Evolutionary conservation across 768 basidiomycete genomes (phyloP), one percentile per base, ranked within the genome.

Genomic region (Lanmaoa pseudosensibilis): DNA sequence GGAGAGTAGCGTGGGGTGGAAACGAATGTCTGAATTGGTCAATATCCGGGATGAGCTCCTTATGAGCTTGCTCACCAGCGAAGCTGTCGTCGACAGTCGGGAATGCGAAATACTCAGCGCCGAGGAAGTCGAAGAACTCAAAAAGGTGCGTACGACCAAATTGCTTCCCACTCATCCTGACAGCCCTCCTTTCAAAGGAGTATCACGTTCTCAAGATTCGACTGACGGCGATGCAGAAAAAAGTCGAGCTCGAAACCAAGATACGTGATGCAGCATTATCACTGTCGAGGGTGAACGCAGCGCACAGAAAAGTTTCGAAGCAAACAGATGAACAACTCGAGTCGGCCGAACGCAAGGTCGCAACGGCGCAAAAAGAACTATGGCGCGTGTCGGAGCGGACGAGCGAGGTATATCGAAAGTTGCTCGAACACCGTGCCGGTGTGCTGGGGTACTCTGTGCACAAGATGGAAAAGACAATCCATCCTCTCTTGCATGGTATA

Each of bases 11-110:
- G 23, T 49, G 13, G 75, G 75, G 32, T 73, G 73, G 72, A 80
- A 80, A 60, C 77, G 77, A 19, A 65, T 74, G 12, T 81, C 81
- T 9, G 74, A 68, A 9, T 59, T 74, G 46, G 70, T 81, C 52
- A 86, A 83, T 59, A 83, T 83, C 16, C 80, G 87, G 44, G 94
- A 97, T 64, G 91, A 94, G 59, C 81, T 98, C 45, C 80, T 98
- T 60, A 81, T 97, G 69, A 90, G 90, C 69, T 80, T 99, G 39
- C 76, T 98, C 60, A 90, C 94, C 40, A 94, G 94, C 52, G 94
- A 98, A 73, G 96, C 96, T 5, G 84, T 92, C 40, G 86, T 98
- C n/a, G 94, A 98, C 65, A 91, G 91, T 65, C 85, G 89, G 32
- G 84, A 84, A 44, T 91, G 83, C 67, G 84, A 87, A 51, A 86